Percentiles rank a stretch among this genome's conserved stretches.
phyloP scores from a whole-genome alignment of 306 rosid genomes.

The Dalbergia cochinchinensis region DNA sequence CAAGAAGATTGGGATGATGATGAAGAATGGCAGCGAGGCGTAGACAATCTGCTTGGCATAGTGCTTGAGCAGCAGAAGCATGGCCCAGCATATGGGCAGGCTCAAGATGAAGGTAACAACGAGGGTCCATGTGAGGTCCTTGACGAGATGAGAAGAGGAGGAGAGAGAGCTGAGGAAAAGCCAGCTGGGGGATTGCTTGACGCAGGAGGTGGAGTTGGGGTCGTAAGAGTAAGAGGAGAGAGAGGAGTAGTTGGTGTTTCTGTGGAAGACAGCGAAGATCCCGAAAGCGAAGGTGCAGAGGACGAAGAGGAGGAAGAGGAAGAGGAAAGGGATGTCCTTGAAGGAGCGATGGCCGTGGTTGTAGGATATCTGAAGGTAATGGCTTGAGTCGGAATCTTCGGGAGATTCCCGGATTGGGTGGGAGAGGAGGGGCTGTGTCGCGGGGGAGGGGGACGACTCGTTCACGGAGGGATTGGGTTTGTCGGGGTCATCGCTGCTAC shows the following conservation, averaged over 20 bases:
- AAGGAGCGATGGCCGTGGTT: constrained; percentile 69
- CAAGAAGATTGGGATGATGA: constrained; percentile 72
- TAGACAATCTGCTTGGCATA: constrained; percentile 88
- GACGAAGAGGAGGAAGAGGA: constrained; percentile 71
- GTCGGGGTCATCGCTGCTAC: not conserved
- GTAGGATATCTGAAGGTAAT: constrained; percentile 79
- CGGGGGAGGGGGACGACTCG: too few relatives aligned
- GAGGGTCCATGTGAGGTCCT: constrained; percentile 76
- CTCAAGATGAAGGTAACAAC: constrained; percentile 70
- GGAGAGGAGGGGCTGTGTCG: not conserved
- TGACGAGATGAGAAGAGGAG: constrained; percentile 51
- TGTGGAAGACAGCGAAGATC: constrained; percentile 70
- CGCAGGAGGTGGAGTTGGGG: constrained; percentile 64
- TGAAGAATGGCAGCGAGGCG: constrained; percentile 70
- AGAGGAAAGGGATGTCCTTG: constrained; percentile 77
- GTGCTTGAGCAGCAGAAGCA: constrained; percentile 75
- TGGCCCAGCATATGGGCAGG: constrained; percentile 66
- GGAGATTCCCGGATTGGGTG: constrained; percentile 46
- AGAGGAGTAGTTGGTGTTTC: constrained; percentile 57
- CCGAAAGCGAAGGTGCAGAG: constrained; percentile 78
- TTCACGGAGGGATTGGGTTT: too few relatives aligned
- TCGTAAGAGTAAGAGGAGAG: constrained; percentile 70
- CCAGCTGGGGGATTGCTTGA: constrained; percentile 38
- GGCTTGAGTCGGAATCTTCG: constrained; percentile 66
- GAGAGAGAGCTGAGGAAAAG: constrained; percentile 25